These are phyloP conservation scores for Canavalia ensiformis DNA, from an alignment of 306 rosid species.

Conservation along the genomic window DNA sequence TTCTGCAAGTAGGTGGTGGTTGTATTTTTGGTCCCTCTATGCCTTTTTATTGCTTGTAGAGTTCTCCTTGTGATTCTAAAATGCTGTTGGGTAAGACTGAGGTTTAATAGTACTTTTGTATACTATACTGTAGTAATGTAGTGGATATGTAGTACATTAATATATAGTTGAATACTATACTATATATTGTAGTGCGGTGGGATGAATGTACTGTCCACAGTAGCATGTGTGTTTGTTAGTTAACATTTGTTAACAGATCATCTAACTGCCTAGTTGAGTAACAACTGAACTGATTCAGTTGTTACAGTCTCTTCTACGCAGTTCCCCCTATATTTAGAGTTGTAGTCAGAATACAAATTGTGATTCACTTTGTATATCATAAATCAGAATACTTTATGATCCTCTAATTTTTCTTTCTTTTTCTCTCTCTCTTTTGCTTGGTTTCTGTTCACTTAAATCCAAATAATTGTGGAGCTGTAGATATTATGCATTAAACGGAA, in stretches of 20 bases:
- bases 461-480: neutral
- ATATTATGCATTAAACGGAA: too few species aligned
- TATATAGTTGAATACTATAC: neutral
- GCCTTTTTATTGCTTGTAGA: slow-evolving; percentile 25
- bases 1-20: slow-evolving; percentile 29
- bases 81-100: slow-evolving; percentile 38
- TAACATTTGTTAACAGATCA: neutral
- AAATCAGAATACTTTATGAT: neutral
- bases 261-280: slow-evolving; percentile 8
- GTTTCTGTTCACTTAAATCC: neutral
- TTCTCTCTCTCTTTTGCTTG: neutral
- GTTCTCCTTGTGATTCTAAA: slow-evolving; percentile 4
- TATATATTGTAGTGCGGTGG: too few species aligned
- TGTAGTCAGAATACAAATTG: neutral
- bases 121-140: neutral
- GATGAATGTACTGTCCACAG: neutral
- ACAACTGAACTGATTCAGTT: neutral
- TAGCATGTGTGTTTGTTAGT: neutral
- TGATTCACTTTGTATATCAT: neutral
- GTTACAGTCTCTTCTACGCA: neutral
- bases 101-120: neutral
- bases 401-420: neutral
- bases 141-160: neutral
- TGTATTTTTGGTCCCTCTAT: slow-evolving; percentile 26
- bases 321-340: neutral